A percentile compares a stretch with the other conserved stretches of the same genome.
Evolutionary conservation across 345 rosid genomes (phyloP).

Genomic region (Kernera saxatilis): DNA sequence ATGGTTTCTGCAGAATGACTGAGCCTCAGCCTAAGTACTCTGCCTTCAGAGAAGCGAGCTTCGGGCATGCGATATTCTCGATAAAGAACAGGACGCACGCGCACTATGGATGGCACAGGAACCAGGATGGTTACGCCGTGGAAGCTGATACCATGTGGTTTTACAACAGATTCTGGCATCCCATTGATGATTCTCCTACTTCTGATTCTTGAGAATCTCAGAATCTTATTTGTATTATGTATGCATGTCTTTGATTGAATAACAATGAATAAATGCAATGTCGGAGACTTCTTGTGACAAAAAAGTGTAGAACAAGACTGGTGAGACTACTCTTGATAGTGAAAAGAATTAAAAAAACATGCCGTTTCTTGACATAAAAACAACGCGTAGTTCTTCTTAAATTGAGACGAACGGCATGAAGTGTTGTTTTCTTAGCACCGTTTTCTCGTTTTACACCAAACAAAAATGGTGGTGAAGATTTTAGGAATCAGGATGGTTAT

Average conservation of each 20-base stretch:
- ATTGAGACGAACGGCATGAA: not conserved
- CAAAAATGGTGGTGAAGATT: too few species aligned
- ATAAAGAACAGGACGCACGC: constrained; percentile 88
- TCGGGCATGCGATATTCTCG: constrained; percentile 76
- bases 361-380: not conserved
- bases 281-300: too few species aligned
- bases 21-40: constrained; percentile 91
- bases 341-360: not conserved
- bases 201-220: constrained; percentile 5
- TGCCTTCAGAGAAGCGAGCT: constrained; percentile 87
- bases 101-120: constrained; percentile 72
- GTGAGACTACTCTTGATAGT: too few species aligned
- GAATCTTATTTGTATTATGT: not conserved
- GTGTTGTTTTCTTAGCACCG: too few species aligned
- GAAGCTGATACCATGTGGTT: constrained; percentile 90
- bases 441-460: too few species aligned
- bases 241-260: not conserved
- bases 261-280: constrained; percentile 10
- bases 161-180: constrained; percentile 62
- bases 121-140: constrained; percentile 74
- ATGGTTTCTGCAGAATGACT: constrained; percentile 52
- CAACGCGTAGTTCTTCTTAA: not conserved
- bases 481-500: too few species aligned
- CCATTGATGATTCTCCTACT: constrained; percentile 45
- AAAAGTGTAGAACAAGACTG: too few species aligned